Evolutionary conservation across 2,329 filamentous ascomycete species (phyloP), one percentile per base, ranked within the genome.

Genomic region (Xylaria multiplex): DNA sequence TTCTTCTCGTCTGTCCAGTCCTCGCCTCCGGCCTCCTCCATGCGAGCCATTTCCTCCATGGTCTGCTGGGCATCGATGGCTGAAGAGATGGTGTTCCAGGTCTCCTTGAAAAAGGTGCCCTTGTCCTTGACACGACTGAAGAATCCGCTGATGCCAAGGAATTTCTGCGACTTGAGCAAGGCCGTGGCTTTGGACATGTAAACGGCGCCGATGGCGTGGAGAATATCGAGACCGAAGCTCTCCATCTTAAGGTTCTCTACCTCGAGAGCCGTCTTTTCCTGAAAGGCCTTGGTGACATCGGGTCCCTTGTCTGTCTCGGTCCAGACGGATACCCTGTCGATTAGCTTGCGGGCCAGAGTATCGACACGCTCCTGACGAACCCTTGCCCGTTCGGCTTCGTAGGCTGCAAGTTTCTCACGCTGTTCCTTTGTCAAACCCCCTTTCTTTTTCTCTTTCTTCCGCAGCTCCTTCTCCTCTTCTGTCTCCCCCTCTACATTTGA

Each of bases 231-330:
- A 58, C 96, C 96, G 74, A 99, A 99, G 0, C 92, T 96, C 81
- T 99, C 96, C 93, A 99, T 99, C 85, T 98, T 99, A 73, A 99
- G 84, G 77, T 98, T 97, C 83, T 99, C 96, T 30, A 97, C 93
- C 81, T 99, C 96, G 46, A 98, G 88, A 46, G 90, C 88, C 72
- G 92, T 97, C 87, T 99, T 97, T 78, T 95, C 93, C 78, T 94
- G 90, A 83, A 98, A 99, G 0, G 96, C 92, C 64, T 82, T 83
- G 40, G 95, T 98, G 66, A 97, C 93, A 73, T 97, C 93, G 14
- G 81, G 68, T 52, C 91, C 88, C 82, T 96, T 97, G 81, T 98
- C 96, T 3, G 95, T 97, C 83, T 99, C 96, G 6, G 96, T 97
- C 95, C 94, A 98, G 48, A 98, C 89, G 70, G 91, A 94, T 76